These are phyloP conservation scores for Teunomyces pallodes DNA, from an alignment of 805 yeast species.

Conservation along the genomic window DNA sequence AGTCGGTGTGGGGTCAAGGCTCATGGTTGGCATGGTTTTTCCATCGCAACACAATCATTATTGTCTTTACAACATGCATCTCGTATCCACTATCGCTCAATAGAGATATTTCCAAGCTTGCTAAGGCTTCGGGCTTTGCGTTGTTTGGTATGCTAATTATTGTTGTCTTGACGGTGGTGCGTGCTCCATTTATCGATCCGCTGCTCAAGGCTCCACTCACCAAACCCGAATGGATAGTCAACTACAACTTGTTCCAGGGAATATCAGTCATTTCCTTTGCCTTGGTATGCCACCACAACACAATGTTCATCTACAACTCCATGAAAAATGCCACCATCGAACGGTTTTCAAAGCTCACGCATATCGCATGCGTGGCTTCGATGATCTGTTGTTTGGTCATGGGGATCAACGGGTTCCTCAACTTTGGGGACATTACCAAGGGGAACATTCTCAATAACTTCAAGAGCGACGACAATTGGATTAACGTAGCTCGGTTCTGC, in stretches of 20 bases:
- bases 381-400: constrained; percentile 74
- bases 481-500: constrained; percentile 84
- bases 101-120: constrained; percentile 77
- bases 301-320: constrained; percentile 85
- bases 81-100: constrained; percentile 82
- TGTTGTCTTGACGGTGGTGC: constrained; percentile 64
- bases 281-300: constrained; percentile 92
- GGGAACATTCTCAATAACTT: constrained; percentile 90
- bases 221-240: constrained; percentile 48
- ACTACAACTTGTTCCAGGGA: constrained; percentile 76
- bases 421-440: constrained; percentile 73
- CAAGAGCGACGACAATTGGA: constrained; percentile 66
- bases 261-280: constrained; percentile 94
- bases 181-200: constrained; percentile 63
- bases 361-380: constrained; percentile 77
- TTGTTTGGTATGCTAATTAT: constrained; percentile 80
- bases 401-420: constrained; percentile 76
- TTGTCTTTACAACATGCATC: constrained; percentile 64
- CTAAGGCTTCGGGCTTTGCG: constrained; percentile 85
- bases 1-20: constrained; percentile 27
- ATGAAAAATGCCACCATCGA: constrained; percentile 72
- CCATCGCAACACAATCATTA: constrained; percentile 67
- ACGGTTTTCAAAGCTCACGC: constrained; percentile 75
- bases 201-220: constrained; percentile 50
- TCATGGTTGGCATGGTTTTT: constrained; percentile 50